Conservation (phyloP, 352 stramenopile genomes). For the Globisporangium sylvaticum region DNA sequence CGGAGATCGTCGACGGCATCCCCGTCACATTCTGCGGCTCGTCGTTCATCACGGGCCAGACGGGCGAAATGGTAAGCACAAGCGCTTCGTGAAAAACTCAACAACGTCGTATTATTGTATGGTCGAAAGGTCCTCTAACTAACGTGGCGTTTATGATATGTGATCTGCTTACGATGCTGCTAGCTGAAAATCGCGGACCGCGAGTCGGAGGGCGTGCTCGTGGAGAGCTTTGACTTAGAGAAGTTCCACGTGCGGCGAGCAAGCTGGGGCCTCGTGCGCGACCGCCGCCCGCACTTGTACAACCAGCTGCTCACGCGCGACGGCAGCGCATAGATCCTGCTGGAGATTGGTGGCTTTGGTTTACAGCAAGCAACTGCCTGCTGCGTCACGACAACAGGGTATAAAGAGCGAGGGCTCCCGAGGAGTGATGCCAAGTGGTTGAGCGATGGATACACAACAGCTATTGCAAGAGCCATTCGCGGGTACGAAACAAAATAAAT, state of each 20-base stretch:
- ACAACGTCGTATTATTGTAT: background rate
- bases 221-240: slow-evolving; percentile 83
- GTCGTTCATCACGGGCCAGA: slow-evolving; percentile 91
- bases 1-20: slow-evolving; percentile 73
- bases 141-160: background rate
- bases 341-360: background rate
- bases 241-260: slow-evolving; percentile 85
- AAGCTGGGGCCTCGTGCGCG: slow-evolving; percentile 84
- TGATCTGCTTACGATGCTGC: background rate
- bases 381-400: background rate
- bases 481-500: background rate
- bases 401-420: no score
- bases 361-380: no score
- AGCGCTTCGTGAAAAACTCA: background rate
- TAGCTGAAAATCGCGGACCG: slow-evolving; percentile 86
- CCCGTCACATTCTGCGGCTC: slow-evolving; percentile 90
- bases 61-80: slow-evolving; percentile 76
- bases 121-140: no score
- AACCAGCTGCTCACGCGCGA: slow-evolving; percentile 76
- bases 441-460: background rate
- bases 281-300: slow-evolving; percentile 86
- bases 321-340: slow-evolving; percentile 24
- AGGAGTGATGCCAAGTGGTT: background rate
- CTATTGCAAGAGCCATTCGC: no score
- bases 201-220: slow-evolving; percentile 83